These are phyloP conservation scores for Neonectria sp. DNA, from an alignment of 2,329 filamentous ascomycete species.

Conservation along the genomic window DNA sequence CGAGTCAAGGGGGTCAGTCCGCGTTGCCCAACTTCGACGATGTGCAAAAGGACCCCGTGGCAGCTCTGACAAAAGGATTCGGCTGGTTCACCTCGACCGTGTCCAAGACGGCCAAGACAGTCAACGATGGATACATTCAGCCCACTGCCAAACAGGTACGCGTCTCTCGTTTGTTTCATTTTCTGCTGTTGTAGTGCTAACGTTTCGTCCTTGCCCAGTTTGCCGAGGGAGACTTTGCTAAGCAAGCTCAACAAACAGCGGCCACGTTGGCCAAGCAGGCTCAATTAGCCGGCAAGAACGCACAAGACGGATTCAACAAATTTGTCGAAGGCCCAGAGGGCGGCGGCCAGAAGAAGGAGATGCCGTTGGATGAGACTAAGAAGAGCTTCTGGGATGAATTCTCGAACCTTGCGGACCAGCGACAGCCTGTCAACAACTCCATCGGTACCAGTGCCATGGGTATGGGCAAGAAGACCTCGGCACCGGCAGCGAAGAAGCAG, in stretches of 20 bases:
- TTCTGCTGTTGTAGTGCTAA: slow-evolving; percentile 38
- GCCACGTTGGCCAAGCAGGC: slow-evolving; percentile 78
- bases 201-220: slow-evolving; percentile 65
- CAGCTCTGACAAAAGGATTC: slow-evolving; percentile 90
- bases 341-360: slow-evolving; percentile 52
- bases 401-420: slow-evolving; percentile 76
- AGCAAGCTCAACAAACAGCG: slow-evolving; percentile 73
- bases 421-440: slow-evolving; percentile 61
- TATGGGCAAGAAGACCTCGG: slow-evolving; percentile 59
- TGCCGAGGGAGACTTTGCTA: slow-evolving; percentile 83
- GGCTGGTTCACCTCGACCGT: slow-evolving; percentile 94
- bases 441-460: slow-evolving; percentile 74
- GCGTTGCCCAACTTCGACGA: slow-evolving; percentile 83
- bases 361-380: slow-evolving; percentile 73
- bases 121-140: slow-evolving; percentile 93
- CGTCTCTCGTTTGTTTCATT: slow-evolving; percentile 4
- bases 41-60: slow-evolving; percentile 91
- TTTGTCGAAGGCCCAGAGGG: slow-evolving; percentile 84
- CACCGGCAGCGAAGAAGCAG: slow-evolving; percentile 57
- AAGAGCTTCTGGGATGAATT: slow-evolving; percentile 96
- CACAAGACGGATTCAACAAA: slow-evolving; percentile 84
- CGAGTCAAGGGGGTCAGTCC: slow-evolving; percentile 60
- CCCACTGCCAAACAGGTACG: slow-evolving; percentile 89
- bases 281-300: slow-evolving; percentile 79
- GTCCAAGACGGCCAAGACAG: slow-evolving; percentile 89